Conservation (phyloP, 805 yeast species). For the Hanseniaspora hatyaiensis region DNA sequence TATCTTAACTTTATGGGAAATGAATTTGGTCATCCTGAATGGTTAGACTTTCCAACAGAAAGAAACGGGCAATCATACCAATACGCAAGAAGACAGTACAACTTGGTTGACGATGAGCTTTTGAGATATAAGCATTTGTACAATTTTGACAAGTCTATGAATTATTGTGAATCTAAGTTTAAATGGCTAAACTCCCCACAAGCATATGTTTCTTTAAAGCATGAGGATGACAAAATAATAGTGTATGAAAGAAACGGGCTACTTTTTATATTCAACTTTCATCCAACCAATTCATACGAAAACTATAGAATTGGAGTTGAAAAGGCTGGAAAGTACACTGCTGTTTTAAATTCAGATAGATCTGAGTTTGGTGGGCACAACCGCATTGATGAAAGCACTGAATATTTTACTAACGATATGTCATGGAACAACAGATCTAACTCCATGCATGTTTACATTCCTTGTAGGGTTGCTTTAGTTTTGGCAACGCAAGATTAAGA, state of each 20-base stretch:
- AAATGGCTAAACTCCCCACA: conserved; percentile 62
- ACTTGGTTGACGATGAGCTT: conserved; percentile 65
- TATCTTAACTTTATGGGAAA: conserved; percentile 94
- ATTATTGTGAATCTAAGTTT: conserved; percentile 54
- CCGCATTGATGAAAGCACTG: conserved; percentile 47
- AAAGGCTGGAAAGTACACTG: conserved; percentile 57
- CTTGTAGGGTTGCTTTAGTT: conserved; percentile 60
- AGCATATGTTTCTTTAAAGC: conserved; percentile 78
- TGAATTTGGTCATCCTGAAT: conserved; percentile 97
- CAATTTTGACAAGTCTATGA: conserved; percentile 79
- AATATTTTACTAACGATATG: conserved; percentile 59
- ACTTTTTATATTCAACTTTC: conserved; percentile 79
- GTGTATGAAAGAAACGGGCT: conserved; percentile 82
- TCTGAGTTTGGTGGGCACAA: conserved; percentile 68
- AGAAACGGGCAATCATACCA: conserved; percentile 83
- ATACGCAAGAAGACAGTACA: conserved; percentile 92
- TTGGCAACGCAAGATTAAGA: conserved; percentile 34
- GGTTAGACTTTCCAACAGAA: conserved; percentile 92
- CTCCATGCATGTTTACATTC: conserved; percentile 66
- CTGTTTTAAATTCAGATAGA: conserved; percentile 66
- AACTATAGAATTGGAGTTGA: conserved; percentile 91
- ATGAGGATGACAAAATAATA: conserved; percentile 78
- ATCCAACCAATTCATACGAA: conserved; percentile 68
- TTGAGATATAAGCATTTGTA: conserved; percentile 69
- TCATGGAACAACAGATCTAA: conserved; percentile 73